These are phyloP conservation scores for Starmerella powellii DNA, from an alignment of 805 yeast species.

Conservation along the genomic window DNA sequence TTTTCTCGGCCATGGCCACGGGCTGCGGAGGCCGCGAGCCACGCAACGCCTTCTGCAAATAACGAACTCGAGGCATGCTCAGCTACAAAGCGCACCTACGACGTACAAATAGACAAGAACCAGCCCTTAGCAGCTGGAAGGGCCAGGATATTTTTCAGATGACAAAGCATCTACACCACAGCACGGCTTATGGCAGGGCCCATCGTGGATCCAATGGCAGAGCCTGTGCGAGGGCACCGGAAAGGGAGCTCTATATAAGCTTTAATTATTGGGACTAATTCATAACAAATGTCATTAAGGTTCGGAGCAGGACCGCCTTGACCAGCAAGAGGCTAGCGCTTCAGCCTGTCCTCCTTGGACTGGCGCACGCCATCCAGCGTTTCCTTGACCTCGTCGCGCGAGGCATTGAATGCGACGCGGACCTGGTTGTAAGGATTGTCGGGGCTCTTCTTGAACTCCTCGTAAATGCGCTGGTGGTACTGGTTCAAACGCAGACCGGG, in stretches of 20 bases:
- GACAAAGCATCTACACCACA: background rate
- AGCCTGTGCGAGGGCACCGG: no score
- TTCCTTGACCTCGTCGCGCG: constrained; percentile 37
- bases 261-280: no score
- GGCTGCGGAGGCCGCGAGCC: constrained; percentile 23
- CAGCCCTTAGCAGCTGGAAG: background rate
- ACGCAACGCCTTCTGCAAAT: constrained; percentile 20
- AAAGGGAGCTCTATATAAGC: no score
- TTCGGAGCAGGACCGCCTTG: background rate
- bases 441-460: constrained; percentile 69
- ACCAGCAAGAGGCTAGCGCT: no score
- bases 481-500: constrained; percentile 75
- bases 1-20: constrained; percentile 11
- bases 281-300: background rate
- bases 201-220: background rate
- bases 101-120: background rate
- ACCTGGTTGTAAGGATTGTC: constrained; percentile 82
- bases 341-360: constrained; percentile 36
- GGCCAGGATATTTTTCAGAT: constrained; percentile 8
- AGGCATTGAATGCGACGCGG: constrained; percentile 50
- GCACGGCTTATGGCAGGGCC: background rate
- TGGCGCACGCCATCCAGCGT: constrained; percentile 40
- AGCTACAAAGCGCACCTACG: no score
- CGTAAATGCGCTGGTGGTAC: constrained; percentile 56
- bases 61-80: constrained; percentile 21